Percentiles rank a stretch among this genome's conserved stretches.
phyloP scores from a whole-genome alignment of 306 rosid species.

The Glycyrrhiza uralensis region DNA sequence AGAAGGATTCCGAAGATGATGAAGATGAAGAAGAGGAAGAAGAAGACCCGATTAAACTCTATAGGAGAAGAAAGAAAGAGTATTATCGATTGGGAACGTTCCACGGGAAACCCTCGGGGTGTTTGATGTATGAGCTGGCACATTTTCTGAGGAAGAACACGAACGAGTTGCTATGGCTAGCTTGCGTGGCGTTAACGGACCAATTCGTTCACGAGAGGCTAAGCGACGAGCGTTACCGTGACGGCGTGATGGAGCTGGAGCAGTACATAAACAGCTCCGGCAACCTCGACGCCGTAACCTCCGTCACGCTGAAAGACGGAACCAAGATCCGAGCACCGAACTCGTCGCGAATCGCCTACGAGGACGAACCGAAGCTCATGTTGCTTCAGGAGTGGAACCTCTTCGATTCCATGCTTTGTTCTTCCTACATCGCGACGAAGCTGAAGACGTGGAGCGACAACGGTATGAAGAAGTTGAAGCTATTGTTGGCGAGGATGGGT shows the following conservation, averaged over 20 bases:
- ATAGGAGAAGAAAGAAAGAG: conserved; percentile 56
- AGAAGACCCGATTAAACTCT: conserved; percentile 57
- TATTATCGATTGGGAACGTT: conserved; percentile 83
- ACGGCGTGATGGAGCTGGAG: conserved; percentile 93
- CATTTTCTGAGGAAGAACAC: conserved; percentile 81
- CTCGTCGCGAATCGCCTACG: conserved; percentile 63
- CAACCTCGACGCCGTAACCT: conserved; percentile 69
- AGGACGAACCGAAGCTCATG: conserved; percentile 95
- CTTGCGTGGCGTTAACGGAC: conserved; percentile 85
- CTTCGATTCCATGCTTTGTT: conserved; percentile 89
- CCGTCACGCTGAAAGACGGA: conserved; percentile 79
- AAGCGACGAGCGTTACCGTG: conserved; percentile 85
- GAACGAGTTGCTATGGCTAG: conserved; percentile 81
- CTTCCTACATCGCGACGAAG: conserved; percentile 80
- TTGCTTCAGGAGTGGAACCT: conserved; percentile 87
- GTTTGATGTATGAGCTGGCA: conserved; percentile 88
- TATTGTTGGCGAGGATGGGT: conserved; percentile 90
- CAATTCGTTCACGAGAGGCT: conserved; percentile 88
- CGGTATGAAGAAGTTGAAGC: conserved; percentile 85
- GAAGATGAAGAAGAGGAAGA: conserved; percentile 30
- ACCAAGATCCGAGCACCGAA: conserved; percentile 78
- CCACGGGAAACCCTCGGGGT: conserved; percentile 95
- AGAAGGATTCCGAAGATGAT: neutral
- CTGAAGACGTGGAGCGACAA: conserved; percentile 97
- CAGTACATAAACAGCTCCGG: conserved; percentile 82